Conservation (phyloP, 192 early-diverging fungal genomes). For the Phycomyces nitens region DNA sequence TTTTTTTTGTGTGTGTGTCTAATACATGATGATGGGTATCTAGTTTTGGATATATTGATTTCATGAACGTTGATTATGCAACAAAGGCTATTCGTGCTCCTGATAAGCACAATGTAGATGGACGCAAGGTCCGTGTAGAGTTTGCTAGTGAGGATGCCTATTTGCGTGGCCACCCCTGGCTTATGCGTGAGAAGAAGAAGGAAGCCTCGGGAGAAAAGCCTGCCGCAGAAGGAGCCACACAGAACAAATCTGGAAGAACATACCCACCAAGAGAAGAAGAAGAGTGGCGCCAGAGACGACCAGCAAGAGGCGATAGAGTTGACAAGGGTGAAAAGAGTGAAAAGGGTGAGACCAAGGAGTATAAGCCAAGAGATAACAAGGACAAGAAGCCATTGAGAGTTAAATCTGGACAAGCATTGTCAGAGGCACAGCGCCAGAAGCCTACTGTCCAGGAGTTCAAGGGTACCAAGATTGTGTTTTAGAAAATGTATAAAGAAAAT, state of each 20-base stretch:
- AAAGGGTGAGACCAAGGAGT: conserved; percentile 14
- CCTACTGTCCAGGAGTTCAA: conserved; percentile 56
- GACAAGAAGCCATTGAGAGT: conserved; percentile 18
- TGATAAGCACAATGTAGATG: conserved; percentile 51
- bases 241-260: conserved; percentile 17
- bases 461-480: conserved; percentile 68
- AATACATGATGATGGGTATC: background rate
- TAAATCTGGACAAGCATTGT: conserved; percentile 44
- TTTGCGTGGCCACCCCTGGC: conserved; percentile 60
- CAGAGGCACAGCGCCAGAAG: conserved; percentile 40
- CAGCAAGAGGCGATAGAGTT: background rate
- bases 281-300: conserved; percentile 26
- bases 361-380: conserved; percentile 11
- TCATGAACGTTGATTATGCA: conserved; percentile 55
- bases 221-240: conserved; percentile 2
- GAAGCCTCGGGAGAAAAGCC: conserved; percentile 29
- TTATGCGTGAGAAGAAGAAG: conserved; percentile 43
- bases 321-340: conserved; percentile 28
- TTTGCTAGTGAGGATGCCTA: conserved; percentile 68
- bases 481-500: conserved; percentile 8
- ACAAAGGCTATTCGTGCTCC: conserved; percentile 58
- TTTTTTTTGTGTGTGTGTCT: too few species aligned
- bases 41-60: conserved; percentile 71
- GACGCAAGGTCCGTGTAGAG: conserved; percentile 59
- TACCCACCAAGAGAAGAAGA: conserved; percentile 13